A percentile compares a stretch with the other conserved stretches of the same genome.
Conservation (phyloP, 495 filamentous ascomycete genomes). For the Jackrogersella multiformis region DNA sequence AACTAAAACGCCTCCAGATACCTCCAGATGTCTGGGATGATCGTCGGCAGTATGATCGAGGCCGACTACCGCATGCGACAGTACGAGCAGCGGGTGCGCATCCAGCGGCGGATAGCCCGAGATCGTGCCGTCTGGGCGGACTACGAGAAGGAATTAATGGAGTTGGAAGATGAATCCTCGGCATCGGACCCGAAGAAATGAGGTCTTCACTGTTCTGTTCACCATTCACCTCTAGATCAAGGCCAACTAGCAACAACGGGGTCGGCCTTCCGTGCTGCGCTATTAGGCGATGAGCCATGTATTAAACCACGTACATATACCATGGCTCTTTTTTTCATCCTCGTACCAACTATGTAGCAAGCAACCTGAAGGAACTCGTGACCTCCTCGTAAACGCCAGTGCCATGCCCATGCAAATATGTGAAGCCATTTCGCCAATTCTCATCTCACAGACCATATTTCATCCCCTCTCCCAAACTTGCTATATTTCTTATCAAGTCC, state of each 20-base stretch:
- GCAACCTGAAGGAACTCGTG: slow-evolving; percentile 9
- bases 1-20: slow-evolving; percentile 59
- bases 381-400: slow-evolving; percentile 38
- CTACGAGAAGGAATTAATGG: slow-evolving; percentile 47
- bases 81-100: slow-evolving; percentile 70
- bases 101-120: slow-evolving; percentile 67
- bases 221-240: too few species aligned
- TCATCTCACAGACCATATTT: slow-evolving; percentile 6
- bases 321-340: slow-evolving; percentile 10
- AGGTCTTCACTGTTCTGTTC: too few species aligned
- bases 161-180: slow-evolving; percentile 33
- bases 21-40: slow-evolving; percentile 89
- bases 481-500: not conserved
- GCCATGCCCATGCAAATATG: slow-evolving; percentile 39
- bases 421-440: slow-evolving; percentile 34
- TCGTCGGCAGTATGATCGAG: slow-evolving; percentile 83
- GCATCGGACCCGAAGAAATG: slow-evolving; percentile 20
- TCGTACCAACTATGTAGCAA: slow-evolving; percentile 14
- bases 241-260: not conserved
- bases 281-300: slow-evolving; percentile 17
- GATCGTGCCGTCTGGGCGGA: slow-evolving; percentile 69
- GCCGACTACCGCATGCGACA: slow-evolving; percentile 77
- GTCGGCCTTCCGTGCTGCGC: not conserved
- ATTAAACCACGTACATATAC: slow-evolving; percentile 14
- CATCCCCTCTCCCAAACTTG: too few species aligned